These are phyloP conservation scores for Termitomyces sp. DNA, from an alignment of 768 basidiomycete genomes.

Conservation along the genomic window DNA sequence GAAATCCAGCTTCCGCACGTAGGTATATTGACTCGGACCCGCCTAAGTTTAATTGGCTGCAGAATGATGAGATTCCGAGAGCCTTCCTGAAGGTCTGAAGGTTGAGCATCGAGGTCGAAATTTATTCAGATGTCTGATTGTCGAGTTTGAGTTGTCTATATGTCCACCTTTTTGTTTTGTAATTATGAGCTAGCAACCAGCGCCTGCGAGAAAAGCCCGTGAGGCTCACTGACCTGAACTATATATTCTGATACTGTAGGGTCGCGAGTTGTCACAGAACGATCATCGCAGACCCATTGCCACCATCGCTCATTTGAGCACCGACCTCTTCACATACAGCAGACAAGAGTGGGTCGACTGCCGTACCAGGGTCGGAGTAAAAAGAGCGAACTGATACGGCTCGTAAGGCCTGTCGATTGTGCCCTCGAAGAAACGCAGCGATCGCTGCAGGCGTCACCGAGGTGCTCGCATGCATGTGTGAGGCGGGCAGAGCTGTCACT, in stretches of 20 bases:
- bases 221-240: background rate
- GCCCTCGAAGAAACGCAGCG: background rate
- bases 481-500: constrained; percentile 4
- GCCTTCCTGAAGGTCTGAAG: background rate
- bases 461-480: constrained; percentile 3
- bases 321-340: constrained; percentile 6
- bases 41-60: background rate
- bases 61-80: background rate
- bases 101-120: background rate
- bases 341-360: constrained; percentile 2
- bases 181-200: background rate
- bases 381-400: constrained; percentile 4
- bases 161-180: background rate
- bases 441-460: constrained; percentile 4
- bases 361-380: background rate
- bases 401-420: constrained; percentile 1
- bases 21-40: background rate
- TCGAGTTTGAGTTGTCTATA: background rate
- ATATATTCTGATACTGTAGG: background rate
- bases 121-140: background rate
- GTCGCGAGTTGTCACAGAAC: background rate
- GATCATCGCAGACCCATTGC: constrained; percentile 7
- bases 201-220: background rate
- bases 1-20: background rate
- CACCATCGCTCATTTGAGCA: constrained; percentile 5